Percentiles rank a stretch among this genome's conserved stretches.
These are phyloP conservation scores for Pyrenochaeta sp. DNA, from an alignment of 2,329 filamentous ascomycete genomes.

Conservation along the genomic window DNA sequence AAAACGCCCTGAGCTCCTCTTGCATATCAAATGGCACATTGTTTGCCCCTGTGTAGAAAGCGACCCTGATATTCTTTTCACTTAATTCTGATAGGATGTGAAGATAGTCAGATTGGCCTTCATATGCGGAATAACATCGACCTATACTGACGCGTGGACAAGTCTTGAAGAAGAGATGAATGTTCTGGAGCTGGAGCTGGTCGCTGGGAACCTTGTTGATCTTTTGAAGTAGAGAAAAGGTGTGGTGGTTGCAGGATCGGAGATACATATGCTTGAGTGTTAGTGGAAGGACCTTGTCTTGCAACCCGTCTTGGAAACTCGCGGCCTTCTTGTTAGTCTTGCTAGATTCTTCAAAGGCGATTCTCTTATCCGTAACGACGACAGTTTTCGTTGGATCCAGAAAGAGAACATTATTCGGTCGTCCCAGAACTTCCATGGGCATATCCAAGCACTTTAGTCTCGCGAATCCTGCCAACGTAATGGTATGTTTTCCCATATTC, in stretches of 20 bases:
- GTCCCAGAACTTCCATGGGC: constrained; percentile 13
- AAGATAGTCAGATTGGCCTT: constrained; percentile 5
- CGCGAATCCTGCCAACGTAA: constrained; percentile 14
- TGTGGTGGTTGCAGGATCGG: constrained; percentile 18
- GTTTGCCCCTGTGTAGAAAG: constrained; percentile 5
- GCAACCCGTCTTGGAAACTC: background rate
- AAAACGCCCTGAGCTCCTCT: constrained; percentile 7
- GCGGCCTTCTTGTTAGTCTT: background rate
- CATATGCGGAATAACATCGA: constrained; percentile 8
- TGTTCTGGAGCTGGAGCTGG: constrained; percentile 6
- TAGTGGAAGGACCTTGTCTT: constrained; percentile 13
- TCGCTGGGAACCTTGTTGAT: constrained; percentile 6
- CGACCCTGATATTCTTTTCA: constrained; percentile 8
- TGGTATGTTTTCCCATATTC: constrained; percentile 19
- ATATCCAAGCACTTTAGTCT: constrained; percentile 14
- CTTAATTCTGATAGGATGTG: constrained; percentile 5
- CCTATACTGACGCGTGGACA: constrained; percentile 15
- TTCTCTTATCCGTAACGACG: background rate
- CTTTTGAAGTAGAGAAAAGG: constrained; percentile 10
- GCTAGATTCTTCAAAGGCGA: no score
- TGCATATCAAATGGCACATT: constrained; percentile 5
- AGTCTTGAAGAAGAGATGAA: constrained; percentile 19
- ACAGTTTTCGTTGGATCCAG: background rate
- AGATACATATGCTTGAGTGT: constrained; percentile 11
- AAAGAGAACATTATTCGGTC: constrained; percentile 11